Percentiles rank a stretch among this genome's conserved stretches.
phyloP scores from a whole-genome alignment of 176 grass and related monocot genomes.

The Aegilops bicornis region DNA sequence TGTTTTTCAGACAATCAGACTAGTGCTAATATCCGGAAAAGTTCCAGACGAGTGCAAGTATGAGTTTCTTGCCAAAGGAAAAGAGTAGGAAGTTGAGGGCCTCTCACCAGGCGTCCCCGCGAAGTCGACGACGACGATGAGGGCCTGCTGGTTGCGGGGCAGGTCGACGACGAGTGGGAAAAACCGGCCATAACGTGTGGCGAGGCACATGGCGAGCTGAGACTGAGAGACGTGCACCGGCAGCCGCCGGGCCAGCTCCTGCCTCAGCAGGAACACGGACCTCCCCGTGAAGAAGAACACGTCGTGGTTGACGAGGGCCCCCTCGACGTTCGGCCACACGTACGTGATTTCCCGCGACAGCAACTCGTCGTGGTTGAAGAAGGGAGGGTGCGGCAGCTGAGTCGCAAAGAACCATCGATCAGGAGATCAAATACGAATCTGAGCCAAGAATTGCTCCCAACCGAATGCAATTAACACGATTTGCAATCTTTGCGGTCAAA shows the following conservation, averaged over 20 bases:
- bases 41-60: no score
- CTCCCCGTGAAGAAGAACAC: not conserved
- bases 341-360: not conserved
- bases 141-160: not conserved
- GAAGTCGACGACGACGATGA: not conserved
- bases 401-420: not conserved
- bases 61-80: no score
- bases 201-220: not conserved
- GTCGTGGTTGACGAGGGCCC: not conserved
- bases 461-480: not conserved
- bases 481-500: no score
- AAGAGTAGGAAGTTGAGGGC: no score
- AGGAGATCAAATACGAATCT: not conserved
- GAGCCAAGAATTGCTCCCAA: not conserved
- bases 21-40: no score
- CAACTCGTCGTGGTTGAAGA: not conserved
- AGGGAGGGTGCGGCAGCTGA: no score
- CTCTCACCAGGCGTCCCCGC: not conserved
- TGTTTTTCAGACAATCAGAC: no score
- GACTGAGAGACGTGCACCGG: not conserved
- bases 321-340: not conserved
- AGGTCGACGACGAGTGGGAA: constrained; percentile 30
- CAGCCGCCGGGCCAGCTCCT: not conserved
- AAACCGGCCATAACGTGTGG: not conserved
- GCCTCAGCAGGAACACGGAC: not conserved